phyloP scores from a whole-genome alignment of 805 yeast genomes.

The Myxozyma lipomycoides region DNA sequence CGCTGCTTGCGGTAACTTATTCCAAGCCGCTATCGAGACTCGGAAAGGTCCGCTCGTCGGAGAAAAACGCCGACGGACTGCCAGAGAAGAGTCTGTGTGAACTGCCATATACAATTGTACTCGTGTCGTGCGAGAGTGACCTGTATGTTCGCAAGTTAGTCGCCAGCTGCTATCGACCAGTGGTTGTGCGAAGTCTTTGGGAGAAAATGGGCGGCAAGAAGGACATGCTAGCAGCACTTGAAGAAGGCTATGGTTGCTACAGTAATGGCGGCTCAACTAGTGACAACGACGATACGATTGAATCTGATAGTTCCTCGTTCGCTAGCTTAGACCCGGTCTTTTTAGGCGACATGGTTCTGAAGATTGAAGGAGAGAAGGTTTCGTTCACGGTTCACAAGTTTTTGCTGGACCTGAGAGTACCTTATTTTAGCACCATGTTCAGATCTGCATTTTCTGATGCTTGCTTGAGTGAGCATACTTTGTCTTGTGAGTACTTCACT shows the following conservation, averaged over 20 bases:
- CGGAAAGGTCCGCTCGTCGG: constrained; percentile 11
- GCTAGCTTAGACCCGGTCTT: neutral
- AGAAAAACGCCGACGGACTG: neutral
- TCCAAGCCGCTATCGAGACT: constrained; percentile 15
- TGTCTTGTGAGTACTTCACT: constrained; percentile 27
- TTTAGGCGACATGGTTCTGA: constrained; percentile 16
- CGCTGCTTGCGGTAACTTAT: constrained; percentile 16
- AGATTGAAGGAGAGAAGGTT: constrained; percentile 18
- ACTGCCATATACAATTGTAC: constrained; percentile 20
- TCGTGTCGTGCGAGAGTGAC: constrained; percentile 24
- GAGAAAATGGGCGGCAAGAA: constrained; percentile 21
- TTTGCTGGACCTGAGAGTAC: constrained; percentile 22
- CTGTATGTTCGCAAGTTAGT: constrained; percentile 22
- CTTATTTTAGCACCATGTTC: constrained; percentile 26
- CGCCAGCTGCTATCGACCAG: constrained; percentile 27
- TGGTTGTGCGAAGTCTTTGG: constrained; percentile 25
- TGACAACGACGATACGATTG: neutral
- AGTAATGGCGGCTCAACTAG: neutral
- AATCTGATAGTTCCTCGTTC: neutral
- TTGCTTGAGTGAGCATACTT: constrained; percentile 11
- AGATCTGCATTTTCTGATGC: constrained; percentile 27
- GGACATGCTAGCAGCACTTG: constrained; percentile 24
- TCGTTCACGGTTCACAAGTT: constrained; percentile 23
- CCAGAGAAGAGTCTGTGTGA: constrained; percentile 7
- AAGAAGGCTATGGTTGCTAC: constrained; percentile 3